Evolutionary conservation across 495 filamentous ascomycete species (phyloP).

Genomic region (Parathielavia appendiculata): DNA sequence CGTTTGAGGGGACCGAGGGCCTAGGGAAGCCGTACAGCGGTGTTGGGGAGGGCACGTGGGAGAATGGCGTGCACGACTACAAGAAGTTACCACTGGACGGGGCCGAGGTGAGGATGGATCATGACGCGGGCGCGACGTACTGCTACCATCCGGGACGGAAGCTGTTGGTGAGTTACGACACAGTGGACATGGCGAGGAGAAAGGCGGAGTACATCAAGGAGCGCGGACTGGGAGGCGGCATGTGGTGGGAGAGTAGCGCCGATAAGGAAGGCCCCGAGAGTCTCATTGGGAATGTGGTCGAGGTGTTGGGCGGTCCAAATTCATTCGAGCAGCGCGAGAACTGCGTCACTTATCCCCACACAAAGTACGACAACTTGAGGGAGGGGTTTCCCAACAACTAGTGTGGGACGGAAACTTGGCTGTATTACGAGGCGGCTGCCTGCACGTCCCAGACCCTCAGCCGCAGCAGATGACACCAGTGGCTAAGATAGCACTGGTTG

Average conservation of each 20-base stretch:
- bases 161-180: slow-evolving; percentile 78
- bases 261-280: slow-evolving; percentile 65
- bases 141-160: slow-evolving; percentile 58
- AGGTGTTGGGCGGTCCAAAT: slow-evolving; percentile 47
- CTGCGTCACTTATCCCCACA: slow-evolving; percentile 63
- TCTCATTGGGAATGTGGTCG: slow-evolving; percentile 65
- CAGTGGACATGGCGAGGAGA: slow-evolving; percentile 52
- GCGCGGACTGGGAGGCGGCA: slow-evolving; percentile 69
- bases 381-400: slow-evolving; percentile 49
- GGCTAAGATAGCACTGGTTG: slow-evolving; percentile 8
- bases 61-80: slow-evolving; percentile 84
- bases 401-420: slow-evolving; percentile 13
- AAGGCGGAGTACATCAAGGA: slow-evolving; percentile 69
- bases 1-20: slow-evolving; percentile 73
- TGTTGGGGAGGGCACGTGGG: slow-evolving; percentile 75
- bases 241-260: slow-evolving; percentile 95
- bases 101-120: slow-evolving; percentile 47
- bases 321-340: slow-evolving; percentile 59
- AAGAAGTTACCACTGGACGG: slow-evolving; percentile 59
- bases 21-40: slow-evolving; percentile 64
- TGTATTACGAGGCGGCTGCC: slow-evolving; percentile 15
- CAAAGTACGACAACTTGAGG: slow-evolving; percentile 75
- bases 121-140: slow-evolving; percentile 59
- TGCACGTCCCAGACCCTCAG: slow-evolving; percentile 13
- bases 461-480: background rate